Conservation (phyloP, 2,329 filamentous ascomycete genomes). For the Aciculosporium take region DNA sequence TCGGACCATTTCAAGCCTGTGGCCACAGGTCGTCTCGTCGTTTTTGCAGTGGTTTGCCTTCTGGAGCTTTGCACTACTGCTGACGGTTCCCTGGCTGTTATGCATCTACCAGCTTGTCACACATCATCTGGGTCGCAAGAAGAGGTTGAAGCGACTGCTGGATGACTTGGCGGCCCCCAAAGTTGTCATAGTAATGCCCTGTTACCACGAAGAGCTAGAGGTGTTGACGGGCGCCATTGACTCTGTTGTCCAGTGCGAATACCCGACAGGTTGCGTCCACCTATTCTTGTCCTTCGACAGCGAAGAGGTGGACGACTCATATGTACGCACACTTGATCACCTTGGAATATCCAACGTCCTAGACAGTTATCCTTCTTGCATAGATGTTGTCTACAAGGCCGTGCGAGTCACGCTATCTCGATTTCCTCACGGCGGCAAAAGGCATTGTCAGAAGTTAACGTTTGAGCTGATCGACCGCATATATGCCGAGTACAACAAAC, state of each 20-base stretch:
- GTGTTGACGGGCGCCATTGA: conserved; percentile 75
- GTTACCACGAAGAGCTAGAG: conserved; percentile 81
- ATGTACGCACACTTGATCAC: conserved; percentile 70
- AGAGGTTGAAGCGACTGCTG: conserved; percentile 69
- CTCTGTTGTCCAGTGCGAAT: conserved; percentile 87
- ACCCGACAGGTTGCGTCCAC: conserved; percentile 82
- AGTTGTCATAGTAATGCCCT: conserved; percentile 92
- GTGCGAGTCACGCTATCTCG: conserved; percentile 81
- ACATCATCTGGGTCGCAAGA: conserved; percentile 67
- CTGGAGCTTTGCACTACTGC: conserved; percentile 73
- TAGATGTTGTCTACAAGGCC: conserved; percentile 73
- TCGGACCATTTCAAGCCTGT: conserved; percentile 52
- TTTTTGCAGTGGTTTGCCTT: conserved; percentile 91
- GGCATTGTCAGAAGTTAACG: conserved; percentile 84
- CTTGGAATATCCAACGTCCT: conserved; percentile 69
- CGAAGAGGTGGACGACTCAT: conserved; percentile 75
- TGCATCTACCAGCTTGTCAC: conserved; percentile 87
- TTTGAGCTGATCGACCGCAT: conserved; percentile 90
- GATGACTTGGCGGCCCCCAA: conserved; percentile 82
- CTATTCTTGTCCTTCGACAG: conserved; percentile 94
- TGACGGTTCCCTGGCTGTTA: conserved; percentile 83
- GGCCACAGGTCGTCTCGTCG: conserved; percentile 52
- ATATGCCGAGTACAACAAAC: conserved; percentile 72
- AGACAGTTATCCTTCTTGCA: conserved; percentile 71
- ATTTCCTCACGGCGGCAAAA: conserved; percentile 86